These are phyloP conservation scores for Pestalotiopsis sp. DNA, from an alignment of 2,329 filamentous ascomycete species.

Conservation along the genomic window DNA sequence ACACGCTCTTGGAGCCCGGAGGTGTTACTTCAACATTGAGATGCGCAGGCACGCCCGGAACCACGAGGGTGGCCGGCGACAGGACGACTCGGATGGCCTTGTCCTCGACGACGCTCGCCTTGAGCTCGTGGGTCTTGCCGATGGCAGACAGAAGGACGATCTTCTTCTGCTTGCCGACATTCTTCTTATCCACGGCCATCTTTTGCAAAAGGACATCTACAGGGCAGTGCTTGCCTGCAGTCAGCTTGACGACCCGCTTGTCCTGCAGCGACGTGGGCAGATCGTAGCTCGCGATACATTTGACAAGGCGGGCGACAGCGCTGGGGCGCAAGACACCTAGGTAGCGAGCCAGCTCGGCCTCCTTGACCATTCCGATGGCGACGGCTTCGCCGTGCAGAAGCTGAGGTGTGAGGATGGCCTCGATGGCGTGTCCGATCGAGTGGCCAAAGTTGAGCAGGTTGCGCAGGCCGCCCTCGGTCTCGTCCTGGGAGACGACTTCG, in stretches of 20 bases:
- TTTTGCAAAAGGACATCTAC: slow-evolving; percentile 85
- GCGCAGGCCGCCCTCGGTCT: slow-evolving; percentile 89
- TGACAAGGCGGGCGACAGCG: slow-evolving; percentile 85
- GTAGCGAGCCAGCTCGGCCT: slow-evolving; percentile 89
- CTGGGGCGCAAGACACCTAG: slow-evolving; percentile 83
- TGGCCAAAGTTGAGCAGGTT: slow-evolving; percentile 98
- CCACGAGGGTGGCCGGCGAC: slow-evolving; percentile 75
- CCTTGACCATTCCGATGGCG: slow-evolving; percentile 97
- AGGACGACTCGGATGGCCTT: slow-evolving; percentile 80
- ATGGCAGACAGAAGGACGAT: slow-evolving; percentile 91
- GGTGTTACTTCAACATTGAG: slow-evolving; percentile 78
- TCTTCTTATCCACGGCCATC: slow-evolving; percentile 99
- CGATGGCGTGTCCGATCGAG: slow-evolving; percentile 95
- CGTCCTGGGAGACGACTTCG: slow-evolving; percentile 89
- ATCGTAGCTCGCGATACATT: slow-evolving; percentile 93
- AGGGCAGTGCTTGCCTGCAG: slow-evolving; percentile 84
- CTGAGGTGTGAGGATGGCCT: slow-evolving; percentile 93
- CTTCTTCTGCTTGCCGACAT: slow-evolving; percentile 93
- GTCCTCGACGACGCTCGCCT: slow-evolving; percentile 88
- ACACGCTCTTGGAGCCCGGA: slow-evolving; percentile 96
- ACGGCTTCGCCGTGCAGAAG: slow-evolving; percentile 95
- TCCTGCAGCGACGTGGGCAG: slow-evolving; percentile 85
- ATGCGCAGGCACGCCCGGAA: slow-evolving; percentile 68
- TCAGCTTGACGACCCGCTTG: slow-evolving; percentile 78
- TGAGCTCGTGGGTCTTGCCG: slow-evolving; percentile 83